These are phyloP conservation scores for Erysimum pusillum DNA, from an alignment of 441 rosid genomes.

Conservation along the genomic window DNA sequence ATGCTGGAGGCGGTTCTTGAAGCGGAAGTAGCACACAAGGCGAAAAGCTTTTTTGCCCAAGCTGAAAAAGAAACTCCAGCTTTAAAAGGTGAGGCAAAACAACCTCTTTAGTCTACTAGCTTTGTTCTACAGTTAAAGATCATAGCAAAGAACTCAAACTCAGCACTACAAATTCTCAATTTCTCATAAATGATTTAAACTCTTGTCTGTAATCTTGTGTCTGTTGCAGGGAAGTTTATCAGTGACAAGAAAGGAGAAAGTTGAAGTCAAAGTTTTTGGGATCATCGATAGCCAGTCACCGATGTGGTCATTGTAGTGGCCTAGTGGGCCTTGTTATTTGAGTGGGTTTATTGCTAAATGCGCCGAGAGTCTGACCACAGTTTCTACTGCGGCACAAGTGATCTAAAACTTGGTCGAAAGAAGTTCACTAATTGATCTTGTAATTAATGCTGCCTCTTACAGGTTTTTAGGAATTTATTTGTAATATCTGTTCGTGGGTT, in stretches of 20 bases:
- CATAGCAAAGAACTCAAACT: neutral
- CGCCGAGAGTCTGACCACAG: neutral
- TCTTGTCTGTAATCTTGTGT: neutral
- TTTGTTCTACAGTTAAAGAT: neutral
- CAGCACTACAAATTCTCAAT: neutral
- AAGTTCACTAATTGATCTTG: neutral
- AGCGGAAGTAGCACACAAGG: conserved; percentile 81
- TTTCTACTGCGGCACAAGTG: neutral
- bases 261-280: conserved; percentile 26
- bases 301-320: neutral
- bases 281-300: conserved; percentile 18
- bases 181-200: neutral
- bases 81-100: conserved; percentile 44
- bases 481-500: too few species aligned
- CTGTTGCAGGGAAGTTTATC: conserved; percentile 32
- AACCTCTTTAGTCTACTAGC: neutral
- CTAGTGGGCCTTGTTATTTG: neutral
- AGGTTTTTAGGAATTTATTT: neutral
- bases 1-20: conserved; percentile 80
- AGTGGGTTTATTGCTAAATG: neutral
- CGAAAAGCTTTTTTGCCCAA: conserved; percentile 71
- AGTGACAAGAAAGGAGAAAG: conserved; percentile 29
- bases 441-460: neutral
- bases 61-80: conserved; percentile 62
- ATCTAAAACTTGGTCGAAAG: neutral